Base-by-base conservation (phyloP, 352 stramenopile genomes). In the Phytophthora uliginosa region DNA sequence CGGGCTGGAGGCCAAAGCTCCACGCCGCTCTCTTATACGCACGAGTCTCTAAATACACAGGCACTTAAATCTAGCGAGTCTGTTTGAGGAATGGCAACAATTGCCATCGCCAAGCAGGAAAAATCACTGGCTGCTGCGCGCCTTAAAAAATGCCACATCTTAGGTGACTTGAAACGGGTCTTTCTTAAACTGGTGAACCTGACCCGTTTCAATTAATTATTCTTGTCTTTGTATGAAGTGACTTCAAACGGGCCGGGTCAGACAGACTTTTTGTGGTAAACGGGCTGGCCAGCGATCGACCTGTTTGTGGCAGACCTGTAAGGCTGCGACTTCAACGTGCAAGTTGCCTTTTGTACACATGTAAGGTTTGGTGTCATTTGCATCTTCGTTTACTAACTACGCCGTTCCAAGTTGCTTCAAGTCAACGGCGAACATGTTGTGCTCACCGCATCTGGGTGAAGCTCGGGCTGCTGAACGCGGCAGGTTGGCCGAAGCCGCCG, bases 361-460 rank as follows among this genome's bases (percentile, higher is more conserved):
- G 59, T 34, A 48, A 68, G 53, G 45, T 55, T 54, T 42, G 7
- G n/a, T 70, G 31, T 66, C 59, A 58, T 12, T 69, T 56, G 40
- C 34, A 55, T 66, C 36, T 70, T 45, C 36, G 42, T 62, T 68
- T 58, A 34, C 52, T 57, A 62, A 50, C 51, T 59, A 69, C 59
- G 33, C 42, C 45, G 48, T 54, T 36, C 26, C 33, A 69, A 61
- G 28, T 17, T 38, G 42, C 22, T 31, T 45, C 63, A 20, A 33
- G 54, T 55, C 20, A 12, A 13, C 17, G 13, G 24, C n/a, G 22
- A 50, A 48, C 15, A 33, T 53, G 24, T 40, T 31, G 2, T 4
- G 22, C 53, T 80, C 64, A 88, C 40, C 76, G 78, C 81, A 88
- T 88, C 59, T 85, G 83, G 3, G 83, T 89, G 53, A 90, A 90